Base-by-base conservation (phyloP, 768 basidiomycete genomes). In the Phylloporus sp. region DNA sequence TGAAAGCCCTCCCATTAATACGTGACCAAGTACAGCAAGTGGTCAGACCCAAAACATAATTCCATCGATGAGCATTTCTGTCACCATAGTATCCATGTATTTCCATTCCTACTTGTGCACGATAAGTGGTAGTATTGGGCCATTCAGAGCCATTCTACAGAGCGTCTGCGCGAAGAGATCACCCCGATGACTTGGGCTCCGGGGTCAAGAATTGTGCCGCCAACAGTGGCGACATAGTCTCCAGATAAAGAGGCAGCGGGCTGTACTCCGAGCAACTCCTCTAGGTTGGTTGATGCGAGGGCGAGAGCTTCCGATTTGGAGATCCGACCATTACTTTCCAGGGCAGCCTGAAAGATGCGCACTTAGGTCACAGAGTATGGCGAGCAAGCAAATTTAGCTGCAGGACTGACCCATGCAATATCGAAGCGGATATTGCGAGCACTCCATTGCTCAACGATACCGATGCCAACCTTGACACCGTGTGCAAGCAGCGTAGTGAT, bases 351-450 rank as follows among this genome's bases (percentile, higher is more conserved):
- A 2, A 50, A 42, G 44, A 57, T 60, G 20, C n/a, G n/a, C n/a
- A n/a, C n/a, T n/a, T n/a, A n/a, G 27, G 29, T 12, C 53, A 42
- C 29, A 13, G 26, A 43, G 18, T 11, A n/a, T 73, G 69, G 42
- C 73, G 62, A 44, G 55, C 55, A 61, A 49, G 56, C 51, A 58
- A 15, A 50, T n/a, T n/a, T n/a, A n/a, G 27, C 7, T 6, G 1
- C 35, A 49, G 34, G 45, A 72, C 81, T 59, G 55, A 86, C 88
- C 92, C 93, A 95, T 38, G 81, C 88, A 27, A 82, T 70, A 56
- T 95, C 91, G 57, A 92, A 88, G 15, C 86, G 80, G 10, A 86
- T 76, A 62, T 86, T 91, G 23, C 88, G 80, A 7, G 87, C 85
- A 24, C 78, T 75, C 86, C 85, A 91, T 35, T 79, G 78, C 54